phyloP scores from a whole-genome alignment of 1,284 basidiomycete species.

The Puccinia polysora region DNA sequence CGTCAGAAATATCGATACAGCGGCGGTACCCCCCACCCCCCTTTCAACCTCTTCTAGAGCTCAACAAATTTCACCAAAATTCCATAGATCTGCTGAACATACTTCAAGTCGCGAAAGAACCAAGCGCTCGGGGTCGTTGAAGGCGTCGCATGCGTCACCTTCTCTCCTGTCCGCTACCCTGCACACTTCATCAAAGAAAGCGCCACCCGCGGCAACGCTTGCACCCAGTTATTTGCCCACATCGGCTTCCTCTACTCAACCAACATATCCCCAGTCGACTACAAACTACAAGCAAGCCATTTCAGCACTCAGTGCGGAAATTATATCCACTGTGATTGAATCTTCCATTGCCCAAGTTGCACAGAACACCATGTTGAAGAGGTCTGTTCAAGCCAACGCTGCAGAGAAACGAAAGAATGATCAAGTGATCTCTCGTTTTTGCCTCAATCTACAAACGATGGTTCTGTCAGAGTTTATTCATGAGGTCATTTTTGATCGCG shows the following conservation, averaged over 20 bases:
- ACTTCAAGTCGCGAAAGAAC: slow-evolving; percentile 20
- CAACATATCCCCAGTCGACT: background rate
- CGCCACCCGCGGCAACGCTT: background rate
- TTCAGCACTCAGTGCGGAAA: slow-evolving; percentile 5
- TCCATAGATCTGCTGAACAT: slow-evolving; percentile 11
- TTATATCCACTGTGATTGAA: slow-evolving; percentile 18
- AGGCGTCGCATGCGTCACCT: background rate
- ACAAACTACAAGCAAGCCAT: slow-evolving; percentile 15
- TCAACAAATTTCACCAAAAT: slow-evolving; percentile 3
- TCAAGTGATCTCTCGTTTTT: slow-evolving; percentile 11
- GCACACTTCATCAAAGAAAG: background rate
- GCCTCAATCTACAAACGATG: background rate
- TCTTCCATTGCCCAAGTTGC: slow-evolving; percentile 29
- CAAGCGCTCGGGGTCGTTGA: slow-evolving; percentile 18
- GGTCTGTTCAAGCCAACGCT: background rate
- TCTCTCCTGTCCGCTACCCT: background rate
- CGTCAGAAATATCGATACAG: background rate
- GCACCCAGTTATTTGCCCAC: background rate
- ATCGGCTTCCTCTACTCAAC: slow-evolving; percentile 5
- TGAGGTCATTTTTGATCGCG: slow-evolving; percentile 17
- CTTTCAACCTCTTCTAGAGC: slow-evolving; percentile 13
- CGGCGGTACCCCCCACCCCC: background rate
- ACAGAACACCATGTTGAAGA: slow-evolving; percentile 23
- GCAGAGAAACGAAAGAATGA: slow-evolving; percentile 18
- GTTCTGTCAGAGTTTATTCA: slow-evolving; percentile 20